Evolutionary conservation across 1,139 yeast species (phyloP).

Genomic region (Candida sp.): DNA sequence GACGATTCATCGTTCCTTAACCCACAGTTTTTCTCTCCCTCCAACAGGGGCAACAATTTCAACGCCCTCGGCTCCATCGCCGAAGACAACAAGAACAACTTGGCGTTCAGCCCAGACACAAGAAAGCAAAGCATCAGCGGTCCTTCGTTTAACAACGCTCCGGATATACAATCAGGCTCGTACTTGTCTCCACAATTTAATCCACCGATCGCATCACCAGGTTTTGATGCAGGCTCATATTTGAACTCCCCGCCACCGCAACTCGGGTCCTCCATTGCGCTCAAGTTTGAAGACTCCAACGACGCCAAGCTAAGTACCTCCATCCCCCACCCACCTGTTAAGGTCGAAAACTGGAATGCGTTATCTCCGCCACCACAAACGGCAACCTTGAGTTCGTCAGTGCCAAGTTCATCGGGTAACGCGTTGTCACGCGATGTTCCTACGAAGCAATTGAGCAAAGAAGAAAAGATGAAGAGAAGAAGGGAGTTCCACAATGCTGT

Average conservation of each 20-base stretch:
- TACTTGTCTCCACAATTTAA: conserved; percentile 31
- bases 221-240: conserved; percentile 27
- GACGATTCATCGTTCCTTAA: conserved; percentile 29
- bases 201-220: conserved; percentile 27
- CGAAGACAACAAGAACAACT: conserved; percentile 20
- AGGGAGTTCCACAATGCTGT: conserved; percentile 85
- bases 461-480: conserved; percentile 69
- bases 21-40: conserved; percentile 49
- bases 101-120: conserved; percentile 35
- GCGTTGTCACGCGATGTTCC: conserved; percentile 19
- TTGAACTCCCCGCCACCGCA: conserved; percentile 38
- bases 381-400: conserved; percentile 16
- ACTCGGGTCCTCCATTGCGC: conserved; percentile 8
- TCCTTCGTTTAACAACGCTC: conserved; percentile 10
- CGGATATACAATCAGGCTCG: conserved; percentile 24
- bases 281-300: conserved; percentile 1
- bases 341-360: conserved; percentile 18
- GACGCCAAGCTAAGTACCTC: conserved; percentile 21
- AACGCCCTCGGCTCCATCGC: conserved; percentile 37
- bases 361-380: conserved; percentile 30
- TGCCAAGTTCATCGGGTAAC: conserved; percentile 9
- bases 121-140: conserved; percentile 36
- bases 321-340: conserved; percentile 25
- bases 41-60: conserved; percentile 27
- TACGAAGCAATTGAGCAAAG: conserved; percentile 60